Percentiles rank a stretch among this genome's conserved stretches.
These are phyloP conservation scores for Colletotrichum higginsianum DNA, from an alignment of 2,329 filamentous ascomycete genomes.

Conservation along the genomic window DNA sequence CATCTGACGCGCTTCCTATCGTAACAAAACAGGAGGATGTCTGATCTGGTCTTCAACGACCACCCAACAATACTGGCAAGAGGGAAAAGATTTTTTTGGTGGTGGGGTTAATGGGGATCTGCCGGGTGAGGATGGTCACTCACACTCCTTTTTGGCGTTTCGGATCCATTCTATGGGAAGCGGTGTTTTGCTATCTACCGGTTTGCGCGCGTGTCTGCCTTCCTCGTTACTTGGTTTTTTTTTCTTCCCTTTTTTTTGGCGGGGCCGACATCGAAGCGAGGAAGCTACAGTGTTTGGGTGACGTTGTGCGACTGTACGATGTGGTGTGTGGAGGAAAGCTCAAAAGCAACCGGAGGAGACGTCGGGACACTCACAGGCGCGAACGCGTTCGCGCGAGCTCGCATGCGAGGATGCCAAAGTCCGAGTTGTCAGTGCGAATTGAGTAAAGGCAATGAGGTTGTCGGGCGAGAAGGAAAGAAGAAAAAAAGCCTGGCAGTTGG, in stretches of 20 bases:
- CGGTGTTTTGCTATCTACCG: slow-evolving; percentile 39
- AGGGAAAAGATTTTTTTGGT: slow-evolving; percentile 3
- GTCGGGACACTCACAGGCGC: slow-evolving; percentile 33
- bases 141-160: slow-evolving; percentile 43
- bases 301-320: slow-evolving; percentile 42
- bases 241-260: slow-evolving; percentile 6
- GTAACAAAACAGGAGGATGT: slow-evolving; percentile 11
- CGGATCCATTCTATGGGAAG: slow-evolving; percentile 32
- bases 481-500: slow-evolving; percentile 9
- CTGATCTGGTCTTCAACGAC: slow-evolving; percentile 28
- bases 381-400: slow-evolving; percentile 14
- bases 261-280: slow-evolving; percentile 17
- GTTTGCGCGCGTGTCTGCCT: slow-evolving; percentile 12
- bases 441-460: neutral
- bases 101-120: slow-evolving; percentile 33
- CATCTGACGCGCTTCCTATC: slow-evolving; percentile 1
- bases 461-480: neutral
- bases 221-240: slow-evolving; percentile 20
- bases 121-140: slow-evolving; percentile 36
- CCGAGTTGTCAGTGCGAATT: neutral
- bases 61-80: slow-evolving; percentile 35
- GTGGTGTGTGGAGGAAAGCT: slow-evolving; percentile 19
- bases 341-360: slow-evolving; percentile 32
- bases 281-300: slow-evolving; percentile 27
- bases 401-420: slow-evolving; percentile 8